Base-by-base conservation (phyloP, 257 asterid species). In the Salvia hispanica region DNA sequence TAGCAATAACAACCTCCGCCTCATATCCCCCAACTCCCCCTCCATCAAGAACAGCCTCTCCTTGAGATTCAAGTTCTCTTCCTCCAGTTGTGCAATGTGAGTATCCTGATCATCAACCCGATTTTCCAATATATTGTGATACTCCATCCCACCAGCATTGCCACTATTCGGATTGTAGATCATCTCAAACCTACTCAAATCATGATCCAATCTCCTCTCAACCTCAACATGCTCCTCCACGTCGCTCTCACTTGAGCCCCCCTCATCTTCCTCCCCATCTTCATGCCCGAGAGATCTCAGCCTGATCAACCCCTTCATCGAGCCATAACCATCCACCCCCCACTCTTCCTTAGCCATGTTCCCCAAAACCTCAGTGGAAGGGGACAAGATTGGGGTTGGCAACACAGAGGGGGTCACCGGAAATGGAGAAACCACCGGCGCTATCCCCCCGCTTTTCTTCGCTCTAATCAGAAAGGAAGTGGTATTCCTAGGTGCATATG, bases 291-390 rank as follows among this genome's bases (percentile, higher is more conserved):
- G 82, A 1, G 82, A 77, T 47, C 84, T 66, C 73, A 85, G 58
- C 78, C 88, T 75, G 58, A 85, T 82, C 74, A 84, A 51, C 60
- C 88, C 91, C 75, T 80, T 82, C 91, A 85, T 85, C 4, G 91
- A 80, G 25, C 91, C 91, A 58, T 85, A 85, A 13, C 84, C 91
- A 66, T 85, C 86, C 12, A 82, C 84, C 15, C 91, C 91, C 91
- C 88, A 85, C 71, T 82, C 86, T 66, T 82, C 88, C 77, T 78
- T 80, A 0, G 86, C 91, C 75, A 74, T 79, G 58, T 85, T 86
- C 59, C 76, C 84, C 67, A 82, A 56, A 45, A 76, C 77, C 53
- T 85, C 91, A 42, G 80, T 73, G 4, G 84, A 73, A 9, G 91
- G 91, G 9, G 91, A 85, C 61, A 82, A 72, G 6, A 75, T 62